Evolutionary conservation across 495 filamentous ascomycete genomes (phyloP), one percentile per base, ranked within the genome.

Genomic region (Podospora anserina): DNA sequence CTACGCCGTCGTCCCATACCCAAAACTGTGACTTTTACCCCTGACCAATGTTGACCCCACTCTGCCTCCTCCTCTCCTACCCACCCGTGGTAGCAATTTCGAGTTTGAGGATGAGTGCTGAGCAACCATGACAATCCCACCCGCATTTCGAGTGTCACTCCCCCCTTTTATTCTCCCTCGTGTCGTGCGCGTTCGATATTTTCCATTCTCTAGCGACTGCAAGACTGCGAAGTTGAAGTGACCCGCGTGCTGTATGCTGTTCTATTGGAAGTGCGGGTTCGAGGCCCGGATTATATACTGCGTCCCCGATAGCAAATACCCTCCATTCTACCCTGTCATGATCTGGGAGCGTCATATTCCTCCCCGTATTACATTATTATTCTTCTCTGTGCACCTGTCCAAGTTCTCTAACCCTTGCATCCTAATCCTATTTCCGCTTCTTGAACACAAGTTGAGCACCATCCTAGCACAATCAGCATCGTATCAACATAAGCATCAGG

Each of bases 391-490:
- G 39, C 9, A 49, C 13, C 13, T 49, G 7, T 11, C 9, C 39
- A 49, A 49, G 2, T 13, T 13, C 9, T 13, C 1, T 2, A 11
- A 49, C 2, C 39, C 15, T 18, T 49, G 9, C 13, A 13, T 49
- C 15, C 15, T 49, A 49, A 49, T 49, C 59, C 28, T 15, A 61
- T 32, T 61, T 27, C 16, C 59, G 59, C 28, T 66, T 61, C 27
- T 23, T 66, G 34, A 66, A 66, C 28, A 49, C 57, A 23, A 66
- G 28, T 19, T 59, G 65, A 16, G 16, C 16, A 18, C 57, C 65
- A 61, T 66, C 65, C 65, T 66, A 53, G 5, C 13, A 60, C 6
- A 15, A 56, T 26, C 61, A 26, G 59, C 27, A 28, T 60, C 7
- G 0, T 18, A 4, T 27, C 49, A 32, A 18, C 18, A 20, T 32